Evolutionary conservation across 352 stramenopile species (phyloP), one percentile per base, ranked within the genome.

Genomic region (Phytophthora lateralis): DNA sequence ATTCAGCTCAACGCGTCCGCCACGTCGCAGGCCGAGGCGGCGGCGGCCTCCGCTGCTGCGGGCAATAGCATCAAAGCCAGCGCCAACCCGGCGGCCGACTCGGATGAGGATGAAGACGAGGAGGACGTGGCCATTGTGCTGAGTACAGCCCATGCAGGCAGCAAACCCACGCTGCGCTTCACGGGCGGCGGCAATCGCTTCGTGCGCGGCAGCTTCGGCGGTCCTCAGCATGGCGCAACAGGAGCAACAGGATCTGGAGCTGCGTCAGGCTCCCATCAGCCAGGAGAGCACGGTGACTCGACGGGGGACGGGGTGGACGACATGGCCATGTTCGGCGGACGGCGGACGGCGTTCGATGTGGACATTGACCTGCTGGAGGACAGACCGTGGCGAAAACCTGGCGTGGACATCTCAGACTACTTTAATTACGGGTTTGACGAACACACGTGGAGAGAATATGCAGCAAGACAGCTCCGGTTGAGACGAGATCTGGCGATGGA

Each of bases 361-460:
- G 89, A 97, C 58, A 97, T 97, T 45, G 90, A 97, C 55, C 83
- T 91, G 58, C 71, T 97, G 17, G 90, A 97, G 44, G 90, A 97
- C 62, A 85, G 95, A 55, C 91, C 90, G 10, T 97, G 91, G 91
- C 82, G 91, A 8, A 94, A 96, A 55, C 89, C 88, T 1, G 89
- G 90, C 24, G 86, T 96, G 21, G 91, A 97, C 74, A 96, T 97
- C 56, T 95, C 86, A 15, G 90, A 97, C 73, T 97, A 97, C 65
- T 97, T 97, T 55, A 97, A 97, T 72, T 97, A 97, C 56, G 91
- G 90, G 12, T 97, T 97, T 66, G 91, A 96, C 53, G 91, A 97
- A 67, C 74, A 93, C 44, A 91, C 82, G 50, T 76, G 64, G 55
- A 66, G 90, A 66, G 85, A 94, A 26, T 97, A 97, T 32, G 89